Evolutionary conservation across 1,139 yeast genomes (phyloP).

Genomic region (Candida tunisiensis): DNA sequence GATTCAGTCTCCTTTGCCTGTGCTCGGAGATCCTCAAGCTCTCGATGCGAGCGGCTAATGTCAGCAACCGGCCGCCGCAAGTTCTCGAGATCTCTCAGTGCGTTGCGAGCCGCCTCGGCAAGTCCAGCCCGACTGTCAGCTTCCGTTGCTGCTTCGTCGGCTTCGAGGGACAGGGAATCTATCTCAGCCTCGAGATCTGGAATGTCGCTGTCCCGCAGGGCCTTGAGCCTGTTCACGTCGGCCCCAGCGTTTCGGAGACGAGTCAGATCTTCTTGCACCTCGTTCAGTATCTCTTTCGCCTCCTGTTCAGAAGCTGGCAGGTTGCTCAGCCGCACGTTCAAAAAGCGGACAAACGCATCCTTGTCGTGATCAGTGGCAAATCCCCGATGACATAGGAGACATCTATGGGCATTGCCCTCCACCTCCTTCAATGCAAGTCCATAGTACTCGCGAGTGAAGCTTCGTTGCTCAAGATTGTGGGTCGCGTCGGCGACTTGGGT

Average conservation of each 20-base stretch:
- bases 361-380: slow-evolving; percentile 29
- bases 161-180: too few relatives aligned
- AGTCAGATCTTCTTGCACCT: slow-evolving; percentile 7
- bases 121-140: too few relatives aligned
- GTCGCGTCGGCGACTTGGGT: slow-evolving; percentile 40
- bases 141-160: too few relatives aligned
- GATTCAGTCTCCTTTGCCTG: slow-evolving; percentile 13
- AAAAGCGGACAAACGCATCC: slow-evolving; percentile 19
- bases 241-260: too few relatives aligned
- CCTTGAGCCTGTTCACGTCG: too few relatives aligned
- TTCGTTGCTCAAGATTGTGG: slow-evolving; percentile 46
- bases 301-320: slow-evolving; percentile 7
- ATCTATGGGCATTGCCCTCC: slow-evolving; percentile 28
- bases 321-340: slow-evolving; percentile 15
- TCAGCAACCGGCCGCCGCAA: slow-evolving; percentile 22
- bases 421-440: slow-evolving; percentile 48
- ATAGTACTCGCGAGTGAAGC: slow-evolving; percentile 50
- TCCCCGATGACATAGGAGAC: slow-evolving; percentile 48
- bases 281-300: slow-evolving; percentile 8
- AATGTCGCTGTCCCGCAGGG: slow-evolving; percentile 8
- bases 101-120: too few relatives aligned
- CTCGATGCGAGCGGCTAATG: slow-evolving; percentile 9
- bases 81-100: slow-evolving; percentile 12
- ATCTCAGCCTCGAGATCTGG: slow-evolving; percentile 11
- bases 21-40: slow-evolving; percentile 7